These are phyloP conservation scores for Pyrenochaeta sp. DNA, from an alignment of 2,329 filamentous ascomycete genomes.

Conservation along the genomic window DNA sequence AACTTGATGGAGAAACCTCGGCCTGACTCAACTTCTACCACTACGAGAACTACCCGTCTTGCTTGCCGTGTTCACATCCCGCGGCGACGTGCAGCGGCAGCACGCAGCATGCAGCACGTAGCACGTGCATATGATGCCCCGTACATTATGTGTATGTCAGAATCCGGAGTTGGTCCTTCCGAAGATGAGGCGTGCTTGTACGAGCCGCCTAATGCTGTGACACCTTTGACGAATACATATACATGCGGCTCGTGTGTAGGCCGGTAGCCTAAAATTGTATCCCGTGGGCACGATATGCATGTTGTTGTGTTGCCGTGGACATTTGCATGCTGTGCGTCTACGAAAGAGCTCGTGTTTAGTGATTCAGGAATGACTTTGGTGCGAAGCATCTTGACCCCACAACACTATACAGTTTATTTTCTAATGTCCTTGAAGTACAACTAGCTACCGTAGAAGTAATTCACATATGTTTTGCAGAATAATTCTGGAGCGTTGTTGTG, in stretches of 20 bases:
- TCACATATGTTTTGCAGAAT: no score
- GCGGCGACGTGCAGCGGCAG: conserved; percentile 13
- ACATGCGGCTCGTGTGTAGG: background rate
- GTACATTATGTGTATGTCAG: conserved; percentile 12
- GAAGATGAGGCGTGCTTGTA: conserved; percentile 7
- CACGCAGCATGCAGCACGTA: background rate
- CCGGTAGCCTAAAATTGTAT: no score
- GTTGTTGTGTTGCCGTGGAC: no score
- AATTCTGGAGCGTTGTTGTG: no score
- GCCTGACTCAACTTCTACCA: conserved; percentile 8
- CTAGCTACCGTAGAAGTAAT: no score
- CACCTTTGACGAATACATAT: conserved; percentile 9
- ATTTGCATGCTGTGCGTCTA: no score
- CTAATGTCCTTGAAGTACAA: no score
- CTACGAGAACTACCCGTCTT: background rate
- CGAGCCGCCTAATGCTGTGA: conserved; percentile 13
- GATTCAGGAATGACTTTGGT: no score
- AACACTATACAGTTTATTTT: no score
- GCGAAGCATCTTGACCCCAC: no score
- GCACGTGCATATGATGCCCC: conserved; percentile 4
- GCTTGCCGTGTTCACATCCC: conserved; percentile 3
- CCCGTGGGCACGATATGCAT: no score
- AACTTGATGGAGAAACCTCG: background rate
- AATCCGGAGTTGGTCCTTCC: conserved; percentile 6
- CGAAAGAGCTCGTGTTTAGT: no score